Percentiles rank a stretch among this genome's conserved stretches.
Evolutionary conservation across 2,329 filamentous ascomycete genomes (phyloP).

Genomic region (Tolypocladium amazonense): DNA sequence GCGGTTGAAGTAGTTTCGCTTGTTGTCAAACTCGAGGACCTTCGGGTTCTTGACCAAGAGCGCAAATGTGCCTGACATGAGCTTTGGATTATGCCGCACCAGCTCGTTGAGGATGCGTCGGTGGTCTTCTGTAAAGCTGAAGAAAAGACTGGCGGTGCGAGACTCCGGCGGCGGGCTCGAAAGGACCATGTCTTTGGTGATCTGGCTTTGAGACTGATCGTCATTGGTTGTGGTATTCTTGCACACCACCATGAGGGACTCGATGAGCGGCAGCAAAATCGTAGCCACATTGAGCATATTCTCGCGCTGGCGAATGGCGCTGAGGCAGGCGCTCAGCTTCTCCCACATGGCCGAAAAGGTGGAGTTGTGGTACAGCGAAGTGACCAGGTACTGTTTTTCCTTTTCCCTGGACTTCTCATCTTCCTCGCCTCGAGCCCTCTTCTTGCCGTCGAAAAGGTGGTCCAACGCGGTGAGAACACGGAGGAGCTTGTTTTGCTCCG

Average conservation of each 20-base stretch:
- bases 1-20: slow-evolving; percentile 96
- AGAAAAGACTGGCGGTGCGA: slow-evolving; percentile 84
- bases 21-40: slow-evolving; percentile 98
- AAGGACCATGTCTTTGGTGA: slow-evolving; percentile 57
- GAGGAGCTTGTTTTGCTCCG: slow-evolving; percentile 91
- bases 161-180: slow-evolving; percentile 68
- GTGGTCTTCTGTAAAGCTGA: slow-evolving; percentile 94
- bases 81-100: slow-evolving; percentile 89
- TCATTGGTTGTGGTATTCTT: slow-evolving; percentile 88
- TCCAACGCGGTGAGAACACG: slow-evolving; percentile 89
- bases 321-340: slow-evolving; percentile 80
- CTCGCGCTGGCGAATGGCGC: slow-evolving; percentile 79
- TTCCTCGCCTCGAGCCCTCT: slow-evolving; percentile 39
- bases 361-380: slow-evolving; percentile 79
- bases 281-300: slow-evolving; percentile 97
- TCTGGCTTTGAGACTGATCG: slow-evolving; percentile 37
- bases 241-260: slow-evolving; percentile 97
- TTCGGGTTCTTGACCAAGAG: slow-evolving; percentile 96
- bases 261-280: slow-evolving; percentile 86
- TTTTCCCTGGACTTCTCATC: slow-evolving; percentile 41
- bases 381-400: slow-evolving; percentile 75
- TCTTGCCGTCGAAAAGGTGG: slow-evolving; percentile 84
- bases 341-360: slow-evolving; percentile 89
- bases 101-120: slow-evolving; percentile 96
- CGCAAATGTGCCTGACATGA: slow-evolving; percentile 98